A percentile compares a stretch with the other conserved stretches of the same genome.
Evolutionary conservation across 192 early-diverging fungal genomes (phyloP).

Genomic region (Coemansia sp.): DNA sequence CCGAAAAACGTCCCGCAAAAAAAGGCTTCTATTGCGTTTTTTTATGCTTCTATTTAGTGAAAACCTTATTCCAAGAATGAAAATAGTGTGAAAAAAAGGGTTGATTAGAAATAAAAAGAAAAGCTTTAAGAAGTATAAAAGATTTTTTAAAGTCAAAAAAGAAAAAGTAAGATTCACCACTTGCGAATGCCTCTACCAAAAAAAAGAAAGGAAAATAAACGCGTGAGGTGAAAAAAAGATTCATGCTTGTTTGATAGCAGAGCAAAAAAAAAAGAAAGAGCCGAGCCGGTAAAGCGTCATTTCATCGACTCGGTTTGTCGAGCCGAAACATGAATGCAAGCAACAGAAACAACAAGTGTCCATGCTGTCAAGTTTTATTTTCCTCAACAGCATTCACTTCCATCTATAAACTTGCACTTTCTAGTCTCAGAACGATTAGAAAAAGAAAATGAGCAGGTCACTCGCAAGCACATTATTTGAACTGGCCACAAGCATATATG

Average conservation of each 20-base stretch:
- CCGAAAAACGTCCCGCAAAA: neutral
- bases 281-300: no score
- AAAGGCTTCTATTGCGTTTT: no score
- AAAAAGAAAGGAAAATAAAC: constrained; percentile 5
- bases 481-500: neutral
- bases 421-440: neutral
- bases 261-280: neutral
- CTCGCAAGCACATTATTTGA: neutral
- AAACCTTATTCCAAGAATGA: neutral
- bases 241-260: neutral
- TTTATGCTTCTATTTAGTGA: neutral
- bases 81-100: no score
- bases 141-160: neutral
- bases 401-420: neutral
- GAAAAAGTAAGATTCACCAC: neutral
- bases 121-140: neutral
- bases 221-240: neutral
- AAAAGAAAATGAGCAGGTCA: neutral
- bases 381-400: neutral
- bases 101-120: constrained; percentile 14
- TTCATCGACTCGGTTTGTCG: no score
- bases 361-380: no score
- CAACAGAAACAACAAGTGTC: no score
- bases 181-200: neutral
- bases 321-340: no score